Evolutionary conservation across 2,329 filamentous ascomycete genomes (phyloP).

Genomic region (Paramyrothecium sp.): DNA sequence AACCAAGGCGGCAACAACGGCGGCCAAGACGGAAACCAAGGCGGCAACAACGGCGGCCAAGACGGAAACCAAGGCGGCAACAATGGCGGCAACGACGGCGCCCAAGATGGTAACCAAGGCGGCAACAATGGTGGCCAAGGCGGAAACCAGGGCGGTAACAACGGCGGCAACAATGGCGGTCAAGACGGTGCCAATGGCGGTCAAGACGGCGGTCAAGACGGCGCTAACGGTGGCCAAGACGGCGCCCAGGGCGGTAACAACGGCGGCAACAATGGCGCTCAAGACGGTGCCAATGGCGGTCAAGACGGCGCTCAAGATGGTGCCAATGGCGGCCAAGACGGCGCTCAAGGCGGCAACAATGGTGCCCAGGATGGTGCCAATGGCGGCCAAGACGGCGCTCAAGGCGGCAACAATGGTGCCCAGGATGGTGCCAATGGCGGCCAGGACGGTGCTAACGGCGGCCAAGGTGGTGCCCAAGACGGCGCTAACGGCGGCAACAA

Average conservation of each 20-base stretch:
- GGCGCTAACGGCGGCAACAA: constrained; percentile 6
- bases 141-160: constrained; percentile 2
- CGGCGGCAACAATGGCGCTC: no score
- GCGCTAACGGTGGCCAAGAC: constrained; percentile 7
- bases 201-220: not conserved
- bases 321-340: constrained; percentile 12
- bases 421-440: no score
- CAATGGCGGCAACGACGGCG: constrained; percentile 4
- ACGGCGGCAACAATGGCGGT: not conserved
- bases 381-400: no score
- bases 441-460: constrained; percentile 9
- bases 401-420: no score
- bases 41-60: no score
- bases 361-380: no score
- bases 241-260: constrained; percentile 4
- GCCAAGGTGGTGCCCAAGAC: constrained; percentile 8
- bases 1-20: constrained; percentile 8
- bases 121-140: constrained; percentile 6
- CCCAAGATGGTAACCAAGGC: constrained; percentile 8
- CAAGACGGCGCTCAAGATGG: constrained; percentile 8
- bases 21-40: no score
- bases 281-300: constrained; percentile 1
- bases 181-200: constrained; percentile 5
- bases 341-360: no score
- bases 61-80: no score